phyloP scores from a whole-genome alignment of 805 yeast species.

The Cyberlindnera japonica region DNA sequence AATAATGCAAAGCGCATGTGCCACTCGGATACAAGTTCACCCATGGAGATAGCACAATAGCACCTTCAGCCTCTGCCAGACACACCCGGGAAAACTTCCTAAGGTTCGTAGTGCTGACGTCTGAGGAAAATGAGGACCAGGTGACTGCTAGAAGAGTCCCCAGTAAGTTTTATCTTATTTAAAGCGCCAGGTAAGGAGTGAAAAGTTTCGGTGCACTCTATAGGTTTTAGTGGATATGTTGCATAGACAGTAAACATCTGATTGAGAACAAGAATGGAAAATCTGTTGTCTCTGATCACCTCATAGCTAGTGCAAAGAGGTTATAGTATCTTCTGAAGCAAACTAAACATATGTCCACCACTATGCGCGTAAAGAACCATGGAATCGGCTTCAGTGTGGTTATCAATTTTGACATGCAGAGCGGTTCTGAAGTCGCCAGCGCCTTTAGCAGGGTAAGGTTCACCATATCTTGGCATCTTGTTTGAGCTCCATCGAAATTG shows the following conservation, averaged over 20 bases:
- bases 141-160: constrained; percentile 34
- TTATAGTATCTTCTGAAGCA: not conserved
- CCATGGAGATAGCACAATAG: constrained; percentile 19
- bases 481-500: not conserved
- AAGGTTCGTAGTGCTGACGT: constrained; percentile 10
- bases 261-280: constrained; percentile 27
- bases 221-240: constrained; percentile 27
- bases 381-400: constrained; percentile 1
- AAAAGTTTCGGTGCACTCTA: constrained; percentile 24
- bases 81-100: constrained; percentile 2
- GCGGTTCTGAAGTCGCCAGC: not conserved
- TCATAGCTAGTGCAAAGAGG: constrained; percentile 2
- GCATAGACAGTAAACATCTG: constrained; percentile 26
- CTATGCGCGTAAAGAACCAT: constrained; percentile 3
- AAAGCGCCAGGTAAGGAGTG: constrained; percentile 16
- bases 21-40: constrained; percentile 13
- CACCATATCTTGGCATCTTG: not conserved
- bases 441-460: not conserved
- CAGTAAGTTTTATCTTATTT: constrained; percentile 23
- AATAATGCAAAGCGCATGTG: constrained; percentile 3
- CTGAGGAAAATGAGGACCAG: constrained; percentile 20
- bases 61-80: constrained; percentile 2
- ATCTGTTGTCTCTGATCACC: constrained; percentile 9
- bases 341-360: constrained; percentile 1
- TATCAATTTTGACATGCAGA: constrained; percentile 1